Base-by-base conservation (phyloP, 2,329 filamentous ascomycete genomes). In the Colletotrichum tropicicola region DNA sequence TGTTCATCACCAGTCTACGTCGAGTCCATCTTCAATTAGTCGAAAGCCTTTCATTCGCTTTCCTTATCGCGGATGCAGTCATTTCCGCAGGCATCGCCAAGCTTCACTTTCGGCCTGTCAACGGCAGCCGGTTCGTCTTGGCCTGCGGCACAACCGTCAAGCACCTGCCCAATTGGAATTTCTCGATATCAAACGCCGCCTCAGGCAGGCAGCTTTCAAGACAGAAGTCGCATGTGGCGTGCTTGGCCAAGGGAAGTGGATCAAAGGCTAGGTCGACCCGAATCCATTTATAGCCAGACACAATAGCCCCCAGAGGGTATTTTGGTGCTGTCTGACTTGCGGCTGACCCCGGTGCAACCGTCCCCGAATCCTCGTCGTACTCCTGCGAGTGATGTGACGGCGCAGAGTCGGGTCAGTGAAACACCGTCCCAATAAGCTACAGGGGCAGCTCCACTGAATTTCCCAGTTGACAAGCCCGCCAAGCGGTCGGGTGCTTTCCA, bases 401-500 rank as follows among this genome's bases (percentile, higher is more conserved):
- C 39, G 39, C 6, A 6, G 25, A 39, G n/a, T 54, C 27, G 19
- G 25, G 17, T 30, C 19, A 17, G 19, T 54, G 32, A 49, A 35
- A 30, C 27, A 61, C 58, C 28, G 32, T 54, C 41, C 15, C 25
- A 37, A 45, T 64, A 62, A 59, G 45, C 45, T 54, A 30, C 23
- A 32, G 47, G 35, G 39, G 30, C 25, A 45, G 41, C 28, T 48
- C 61, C 56, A 60, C 56, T 30, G 28, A 59, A 59, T n/a, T 28
- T 35, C 9, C 13, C 17, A 45, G 37, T 21, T 19, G n/a, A 17
- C 43, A 37, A 39, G 32, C 6, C 13, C 21, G 44, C 44, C 44
- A 35, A 44, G 44, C 27, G 25, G 35, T 32, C n/a, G n/a, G n/a
- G 37, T 41, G 32, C 32, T 43, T 54, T 15, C 23, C 30, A 7